phyloP scores from a whole-genome alignment of 2,329 filamentous ascomycete genomes.

The Paraphaeosphaeria minitans region DNA sequence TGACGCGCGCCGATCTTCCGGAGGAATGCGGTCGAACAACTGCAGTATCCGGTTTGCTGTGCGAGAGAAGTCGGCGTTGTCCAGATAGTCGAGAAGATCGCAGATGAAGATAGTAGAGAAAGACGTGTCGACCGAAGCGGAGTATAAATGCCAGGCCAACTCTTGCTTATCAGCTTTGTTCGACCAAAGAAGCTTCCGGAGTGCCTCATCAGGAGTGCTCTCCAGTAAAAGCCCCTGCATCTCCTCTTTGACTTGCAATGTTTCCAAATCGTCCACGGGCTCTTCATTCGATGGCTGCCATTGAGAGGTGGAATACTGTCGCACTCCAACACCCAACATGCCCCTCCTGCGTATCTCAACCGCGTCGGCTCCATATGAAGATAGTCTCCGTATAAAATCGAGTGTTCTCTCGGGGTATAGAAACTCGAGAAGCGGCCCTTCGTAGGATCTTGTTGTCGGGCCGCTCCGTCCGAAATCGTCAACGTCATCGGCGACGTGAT shows the following conservation, averaged over 20 bases:
- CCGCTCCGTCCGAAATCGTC: constrained; percentile 16
- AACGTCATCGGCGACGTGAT: constrained; percentile 19
- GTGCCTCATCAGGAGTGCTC: constrained; percentile 23
- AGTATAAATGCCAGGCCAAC: constrained; percentile 47
- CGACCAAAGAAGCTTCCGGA: constrained; percentile 24
- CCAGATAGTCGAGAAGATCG: constrained; percentile 40
- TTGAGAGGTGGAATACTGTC: constrained; percentile 33
- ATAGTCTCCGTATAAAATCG: constrained; percentile 42
- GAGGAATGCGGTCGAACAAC: constrained; percentile 53
- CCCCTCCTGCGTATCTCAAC: constrained; percentile 32
- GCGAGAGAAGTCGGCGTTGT: constrained; percentile 22
- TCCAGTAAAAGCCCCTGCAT: constrained; percentile 22
- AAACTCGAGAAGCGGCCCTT: constrained; percentile 50
- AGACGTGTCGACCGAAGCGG: constrained; percentile 24
- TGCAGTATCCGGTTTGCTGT: constrained; percentile 51
- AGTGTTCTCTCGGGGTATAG: constrained; percentile 54
- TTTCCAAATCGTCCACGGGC: constrained; percentile 13
- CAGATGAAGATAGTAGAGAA: constrained; percentile 17
- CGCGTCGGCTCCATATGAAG: constrained; percentile 27
- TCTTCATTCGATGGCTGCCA: constrained; percentile 19
- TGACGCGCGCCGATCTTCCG: constrained; percentile 43
- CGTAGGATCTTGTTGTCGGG: constrained; percentile 5
- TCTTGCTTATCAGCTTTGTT: constrained; percentile 29
- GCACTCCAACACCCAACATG: constrained; percentile 27
- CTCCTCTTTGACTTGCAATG: constrained; percentile 24